A percentile compares a stretch with the other conserved stretches of the same genome.
Evolutionary conservation across 345 rosid species (phyloP).

Genomic region (Dovyalis caffra): DNA sequence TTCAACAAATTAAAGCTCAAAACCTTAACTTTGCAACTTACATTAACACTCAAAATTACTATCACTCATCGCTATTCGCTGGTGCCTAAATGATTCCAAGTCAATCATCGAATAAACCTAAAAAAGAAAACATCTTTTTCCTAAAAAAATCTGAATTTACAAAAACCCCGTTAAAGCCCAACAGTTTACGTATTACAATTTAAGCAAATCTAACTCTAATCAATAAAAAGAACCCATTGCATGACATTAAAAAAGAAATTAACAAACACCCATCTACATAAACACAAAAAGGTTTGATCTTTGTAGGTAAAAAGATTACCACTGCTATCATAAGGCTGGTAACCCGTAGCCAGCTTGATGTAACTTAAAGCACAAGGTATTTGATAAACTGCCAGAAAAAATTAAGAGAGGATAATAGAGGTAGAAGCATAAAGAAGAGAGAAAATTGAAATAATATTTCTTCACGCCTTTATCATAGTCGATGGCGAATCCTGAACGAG

Average conservation of each 20-base stretch:
- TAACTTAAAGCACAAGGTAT: too few relatives aligned
- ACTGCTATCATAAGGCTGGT: slow-evolving; percentile 71
- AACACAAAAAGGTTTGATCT: slow-evolving; percentile 14
- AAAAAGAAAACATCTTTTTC: not conserved
- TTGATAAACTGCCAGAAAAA: too few relatives aligned
- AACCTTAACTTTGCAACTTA: too few relatives aligned
- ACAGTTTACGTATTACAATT: not conserved
- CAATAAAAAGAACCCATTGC: not conserved
- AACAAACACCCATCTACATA: not conserved
- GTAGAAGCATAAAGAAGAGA: too few relatives aligned
- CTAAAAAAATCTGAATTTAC: not conserved
- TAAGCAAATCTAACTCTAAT: slow-evolving; percentile 2
- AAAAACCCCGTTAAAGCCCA: not conserved
- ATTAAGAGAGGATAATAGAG: too few relatives aligned
- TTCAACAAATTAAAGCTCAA: not conserved
- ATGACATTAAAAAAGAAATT: not conserved
- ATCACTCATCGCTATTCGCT: not conserved
- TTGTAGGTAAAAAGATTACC: slow-evolving; percentile 46
- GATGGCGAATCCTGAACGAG: too few relatives aligned
- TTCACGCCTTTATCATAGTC: too few relatives aligned
- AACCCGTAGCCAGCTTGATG: slow-evolving; percentile 61
- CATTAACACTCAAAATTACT: not conserved
- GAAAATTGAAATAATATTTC: too few relatives aligned
- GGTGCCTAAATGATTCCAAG: not conserved
- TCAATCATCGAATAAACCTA: not conserved